These are phyloP conservation scores for Aphanocladium album DNA, from an alignment of 2,329 filamentous ascomycete species.

Conservation along the genomic window DNA sequence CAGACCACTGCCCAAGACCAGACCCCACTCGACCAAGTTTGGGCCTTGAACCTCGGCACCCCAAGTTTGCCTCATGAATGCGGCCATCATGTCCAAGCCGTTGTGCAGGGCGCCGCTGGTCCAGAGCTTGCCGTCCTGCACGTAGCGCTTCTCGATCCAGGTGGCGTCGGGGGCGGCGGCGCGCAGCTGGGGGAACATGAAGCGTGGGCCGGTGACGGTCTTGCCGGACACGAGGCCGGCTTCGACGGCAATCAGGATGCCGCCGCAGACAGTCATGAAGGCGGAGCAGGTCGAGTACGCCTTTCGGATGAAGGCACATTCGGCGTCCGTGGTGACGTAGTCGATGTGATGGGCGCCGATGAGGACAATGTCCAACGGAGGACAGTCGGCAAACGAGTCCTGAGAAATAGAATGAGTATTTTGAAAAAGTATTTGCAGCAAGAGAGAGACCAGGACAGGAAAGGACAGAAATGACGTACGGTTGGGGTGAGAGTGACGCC, in stretches of 20 bases:
- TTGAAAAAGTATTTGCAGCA: too few species aligned
- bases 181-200: conserved; percentile 23
- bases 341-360: conserved; percentile 30
- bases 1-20: conserved; percentile 22
- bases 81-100: conserved; percentile 29
- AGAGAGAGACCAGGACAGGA: neutral
- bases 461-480: conserved; percentile 16
- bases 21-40: conserved; percentile 17
- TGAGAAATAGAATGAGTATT: conserved; percentile 13
- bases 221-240: conserved; percentile 34
- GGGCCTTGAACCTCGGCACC: conserved; percentile 15
- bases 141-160: conserved; percentile 36
- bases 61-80: conserved; percentile 27
- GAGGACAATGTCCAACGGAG: conserved; percentile 35
- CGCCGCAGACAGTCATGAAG: conserved; percentile 37
- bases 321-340: conserved; percentile 27
- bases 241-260: conserved; percentile 25
- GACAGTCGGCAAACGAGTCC: conserved; percentile 36
- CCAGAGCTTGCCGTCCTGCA: conserved; percentile 32
- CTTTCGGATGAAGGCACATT: conserved; percentile 33
- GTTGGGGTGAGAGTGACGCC: conserved; percentile 26
- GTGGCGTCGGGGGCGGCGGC: conserved; percentile 24
- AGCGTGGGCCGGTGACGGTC: conserved; percentile 32
- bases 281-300: conserved; percentile 28
- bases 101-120: conserved; percentile 31